These are phyloP conservation scores for Candida sanyaensis DNA, from an alignment of 1,139 yeast species.

Conservation along the genomic window DNA sequence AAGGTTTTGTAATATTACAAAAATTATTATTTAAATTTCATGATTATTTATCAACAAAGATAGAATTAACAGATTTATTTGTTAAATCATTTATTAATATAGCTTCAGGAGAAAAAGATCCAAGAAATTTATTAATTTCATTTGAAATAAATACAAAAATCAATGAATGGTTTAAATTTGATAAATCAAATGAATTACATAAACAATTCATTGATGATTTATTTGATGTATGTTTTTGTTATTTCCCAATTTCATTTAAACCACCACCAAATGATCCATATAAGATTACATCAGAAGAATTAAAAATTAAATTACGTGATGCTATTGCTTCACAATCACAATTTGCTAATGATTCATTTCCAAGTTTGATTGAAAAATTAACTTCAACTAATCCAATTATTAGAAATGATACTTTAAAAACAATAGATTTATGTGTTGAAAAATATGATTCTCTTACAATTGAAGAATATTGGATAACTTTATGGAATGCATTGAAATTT, in stretches of 20 bases:
- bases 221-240: slow-evolving; percentile 89
- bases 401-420: slow-evolving; percentile 71
- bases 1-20: slow-evolving; percentile 55
- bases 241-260: slow-evolving; percentile 93
- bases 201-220: slow-evolving; percentile 48
- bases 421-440: slow-evolving; percentile 59
- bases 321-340: slow-evolving; percentile 66
- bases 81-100: slow-evolving; percentile 62
- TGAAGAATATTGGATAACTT: slow-evolving; percentile 62
- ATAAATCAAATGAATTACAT: slow-evolving; percentile 38
- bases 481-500: slow-evolving; percentile 89
- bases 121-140: slow-evolving; percentile 75
- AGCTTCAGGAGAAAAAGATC: slow-evolving; percentile 92
- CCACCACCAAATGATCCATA: slow-evolving; percentile 94
- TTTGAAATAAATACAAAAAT: slow-evolving; percentile 59
- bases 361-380: slow-evolving; percentile 79
- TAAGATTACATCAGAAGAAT: slow-evolving; percentile 71
- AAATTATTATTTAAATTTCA: slow-evolving; percentile 27
- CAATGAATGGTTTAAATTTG: slow-evolving; percentile 37
- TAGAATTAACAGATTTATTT: slow-evolving; percentile 34
- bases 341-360: slow-evolving; percentile 74
- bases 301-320: slow-evolving; percentile 57
- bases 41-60: slow-evolving; percentile 17
- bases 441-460: slow-evolving; percentile 50
- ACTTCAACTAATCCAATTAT: slow-evolving; percentile 80